These are phyloP conservation scores for Mycena pura DNA, from an alignment of 768 basidiomycete genomes.

Conservation along the genomic window DNA sequence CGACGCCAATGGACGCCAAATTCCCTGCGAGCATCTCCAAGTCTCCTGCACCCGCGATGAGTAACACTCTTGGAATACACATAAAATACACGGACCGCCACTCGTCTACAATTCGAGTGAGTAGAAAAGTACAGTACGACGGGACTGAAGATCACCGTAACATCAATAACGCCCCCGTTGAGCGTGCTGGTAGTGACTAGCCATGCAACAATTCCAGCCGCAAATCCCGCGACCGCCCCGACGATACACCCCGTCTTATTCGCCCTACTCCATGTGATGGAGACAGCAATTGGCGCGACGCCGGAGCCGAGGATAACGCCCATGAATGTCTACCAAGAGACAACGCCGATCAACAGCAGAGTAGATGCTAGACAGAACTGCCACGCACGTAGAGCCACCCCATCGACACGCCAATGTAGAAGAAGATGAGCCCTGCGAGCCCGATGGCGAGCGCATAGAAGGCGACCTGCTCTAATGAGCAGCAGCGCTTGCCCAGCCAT, in stretches of 20 bases:
- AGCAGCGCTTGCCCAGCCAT: neutral
- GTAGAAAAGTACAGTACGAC: neutral
- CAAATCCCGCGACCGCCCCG: slow-evolving; percentile 77
- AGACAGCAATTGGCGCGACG: slow-evolving; percentile 87
- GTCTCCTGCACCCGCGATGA: slow-evolving; percentile 43
- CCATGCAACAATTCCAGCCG: slow-evolving; percentile 80
- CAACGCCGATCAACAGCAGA: neutral
- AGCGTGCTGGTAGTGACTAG: slow-evolving; percentile 78
- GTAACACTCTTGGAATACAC: no score
- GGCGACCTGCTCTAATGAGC: slow-evolving; percentile 52
- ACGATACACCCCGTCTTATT: slow-evolving; percentile 85
- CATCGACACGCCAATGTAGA: slow-evolving; percentile 90
- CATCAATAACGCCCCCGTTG: slow-evolving; percentile 74
- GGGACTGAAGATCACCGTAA: slow-evolving; percentile 49
- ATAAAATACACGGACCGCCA: slow-evolving; percentile 29
- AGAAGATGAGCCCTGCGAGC: slow-evolving; percentile 85
- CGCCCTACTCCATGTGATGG: slow-evolving; percentile 84
- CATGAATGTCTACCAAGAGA: slow-evolving; percentile 72
- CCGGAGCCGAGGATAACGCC: slow-evolving; percentile 85
- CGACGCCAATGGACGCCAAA: slow-evolving; percentile 82
- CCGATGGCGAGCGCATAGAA: slow-evolving; percentile 81
- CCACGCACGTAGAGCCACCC: slow-evolving; percentile 91
- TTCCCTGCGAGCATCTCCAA: slow-evolving; percentile 87
- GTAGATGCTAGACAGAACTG: neutral
- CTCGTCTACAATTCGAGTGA: slow-evolving; percentile 30